Evolutionary conservation across 2,329 filamentous ascomycete genomes (phyloP), one percentile per base, ranked within the genome.

Genomic region (Purpureocillium takamizusanense): DNA sequence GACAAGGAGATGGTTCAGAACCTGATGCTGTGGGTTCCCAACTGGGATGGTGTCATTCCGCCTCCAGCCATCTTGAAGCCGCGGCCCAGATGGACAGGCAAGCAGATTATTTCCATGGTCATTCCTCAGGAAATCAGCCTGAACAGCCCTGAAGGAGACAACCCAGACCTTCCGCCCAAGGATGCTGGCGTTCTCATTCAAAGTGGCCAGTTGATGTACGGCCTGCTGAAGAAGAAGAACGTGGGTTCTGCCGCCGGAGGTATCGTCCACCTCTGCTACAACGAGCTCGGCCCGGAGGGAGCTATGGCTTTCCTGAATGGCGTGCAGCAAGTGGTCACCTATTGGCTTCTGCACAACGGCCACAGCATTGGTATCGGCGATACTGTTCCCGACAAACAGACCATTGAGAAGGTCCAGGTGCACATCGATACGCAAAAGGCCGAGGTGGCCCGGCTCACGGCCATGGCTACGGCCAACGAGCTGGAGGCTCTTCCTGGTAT

Each of bases 331-430:
- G 87, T 97, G 39, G 85, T 97, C 51, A 94, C 90, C 57, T 95
- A 97, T 65, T 98, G 92, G 92, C 78, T 98, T 31, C 68, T 97
- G 30, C 90, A 98, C 62, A 84, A 94, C 51, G 92, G 92, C 36
- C 92, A 94, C 72, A 95, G 88, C 63, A 95, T 98, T 48, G 92
- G 92, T 66, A 95, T 98, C 51, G 94, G 92, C 67, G 92, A 98
- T 59, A 97, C 92, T 2, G 90, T 98, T 54, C 94, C 92, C 5
- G 89, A 97, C 58, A 78, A 80, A 46, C 66, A 69, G 14, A 97
- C 90, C 3, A 94, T 95, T 41, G 73, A 81, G 39, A 83, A 83
- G 62, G 88, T 98, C 38, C 83, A 94, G 54, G 73, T 76, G 7
- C 83, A 86, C 40, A 88, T 98, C 47, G 75, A 83, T 18, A 73